Evolutionary conservation across 2,329 filamentous ascomycete species (phyloP), one percentile per base, ranked within the genome.

Genomic region (Periconia digitata): DNA sequence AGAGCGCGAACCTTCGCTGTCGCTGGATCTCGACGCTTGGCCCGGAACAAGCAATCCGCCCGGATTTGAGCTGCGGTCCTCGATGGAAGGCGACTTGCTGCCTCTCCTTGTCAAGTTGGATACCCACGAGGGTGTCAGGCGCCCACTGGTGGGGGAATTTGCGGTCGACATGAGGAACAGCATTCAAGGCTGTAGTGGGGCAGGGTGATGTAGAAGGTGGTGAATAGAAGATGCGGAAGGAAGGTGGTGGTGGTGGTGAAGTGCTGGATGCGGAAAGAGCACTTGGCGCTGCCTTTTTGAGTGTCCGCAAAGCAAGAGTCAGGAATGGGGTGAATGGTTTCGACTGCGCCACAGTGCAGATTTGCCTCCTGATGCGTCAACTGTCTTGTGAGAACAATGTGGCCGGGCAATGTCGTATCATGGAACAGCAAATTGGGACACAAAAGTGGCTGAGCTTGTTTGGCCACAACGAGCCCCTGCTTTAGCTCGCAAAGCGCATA

Each of bases 1-100:
- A n/a, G 62, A 64, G 36, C 54, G 56, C 10, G 64, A 63, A 15
- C 55, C 56, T 32, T 62, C 60, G 50, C 62, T 67, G 24, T 55
- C 65, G 45, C 53, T 64, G 12, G 62, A 63, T 53, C 43, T 50
- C 22, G 55, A 46, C 15, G 53, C 53, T 32, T 51, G 40, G 29
- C 49, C 54, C 36, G 59, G 59, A 7, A 56, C 52, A 8, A 62
- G 43, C 2, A 55, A 49, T 34, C 55, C 56, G 38, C 49, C 49
- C 17, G 61, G 51, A 36, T 57, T 46, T 13, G 56, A 54, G 22
- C 54, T 50, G 44, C 50, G 42, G 10, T 53, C 51, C 32, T 55
- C 38, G 15, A 12, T 15, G 3, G 17, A 23, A 18, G 43, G 37
- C 13, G 50, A 34, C 41, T 37, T 49, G 46, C 43, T 49, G 37